A percentile compares a stretch with the other conserved stretches of the same genome.
Evolutionary conservation across 345 rosid species (phyloP).

Genomic region (Dipteronia sinensis): DNA sequence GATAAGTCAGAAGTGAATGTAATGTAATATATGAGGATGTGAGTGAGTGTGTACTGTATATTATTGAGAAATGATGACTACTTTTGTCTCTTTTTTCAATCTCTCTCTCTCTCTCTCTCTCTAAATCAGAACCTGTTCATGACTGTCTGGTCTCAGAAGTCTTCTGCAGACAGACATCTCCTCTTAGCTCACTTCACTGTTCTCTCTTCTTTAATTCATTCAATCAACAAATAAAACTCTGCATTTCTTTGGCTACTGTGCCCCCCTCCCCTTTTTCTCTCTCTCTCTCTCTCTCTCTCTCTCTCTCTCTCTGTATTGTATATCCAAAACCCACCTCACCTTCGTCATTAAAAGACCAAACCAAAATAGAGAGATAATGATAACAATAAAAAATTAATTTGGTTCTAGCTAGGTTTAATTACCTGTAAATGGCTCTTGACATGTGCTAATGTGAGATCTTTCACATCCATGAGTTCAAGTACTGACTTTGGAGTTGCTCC

Average conservation of each 20-base stretch:
- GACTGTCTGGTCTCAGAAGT: conserved; percentile 43
- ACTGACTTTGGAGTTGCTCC: conserved; percentile 95
- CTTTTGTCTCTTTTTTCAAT: conserved; percentile 43
- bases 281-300: too few relatives aligned
- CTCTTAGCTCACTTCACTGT: conserved; percentile 27
- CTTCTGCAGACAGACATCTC: conserved; percentile 23
- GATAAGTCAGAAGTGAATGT: conserved; percentile 44
- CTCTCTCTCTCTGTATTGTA: background rate
- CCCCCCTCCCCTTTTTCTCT: conserved; percentile 21
- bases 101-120: conserved; percentile 26
- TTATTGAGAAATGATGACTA: conserved; percentile 85
- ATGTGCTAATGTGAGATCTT: conserved; percentile 88
- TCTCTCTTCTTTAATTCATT: conserved; percentile 34
- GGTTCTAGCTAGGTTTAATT: conserved; percentile 1
- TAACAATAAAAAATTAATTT: background rate
- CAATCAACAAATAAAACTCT: conserved; percentile 26
- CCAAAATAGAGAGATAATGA: conserved; percentile 16
- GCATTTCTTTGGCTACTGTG: conserved; percentile 40
- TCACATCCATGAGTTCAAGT: conserved; percentile 88
- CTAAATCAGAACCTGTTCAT: conserved; percentile 34
- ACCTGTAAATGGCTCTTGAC: conserved; percentile 96
- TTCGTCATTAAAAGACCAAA: background rate
- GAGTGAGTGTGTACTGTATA: conserved; percentile 20
- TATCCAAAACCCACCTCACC: background rate
- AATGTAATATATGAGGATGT: background rate